Evolutionary conservation across 2,329 filamentous ascomycete species (phyloP), one percentile per base, ranked within the genome.

Genomic region (Penicillium sp.): DNA sequence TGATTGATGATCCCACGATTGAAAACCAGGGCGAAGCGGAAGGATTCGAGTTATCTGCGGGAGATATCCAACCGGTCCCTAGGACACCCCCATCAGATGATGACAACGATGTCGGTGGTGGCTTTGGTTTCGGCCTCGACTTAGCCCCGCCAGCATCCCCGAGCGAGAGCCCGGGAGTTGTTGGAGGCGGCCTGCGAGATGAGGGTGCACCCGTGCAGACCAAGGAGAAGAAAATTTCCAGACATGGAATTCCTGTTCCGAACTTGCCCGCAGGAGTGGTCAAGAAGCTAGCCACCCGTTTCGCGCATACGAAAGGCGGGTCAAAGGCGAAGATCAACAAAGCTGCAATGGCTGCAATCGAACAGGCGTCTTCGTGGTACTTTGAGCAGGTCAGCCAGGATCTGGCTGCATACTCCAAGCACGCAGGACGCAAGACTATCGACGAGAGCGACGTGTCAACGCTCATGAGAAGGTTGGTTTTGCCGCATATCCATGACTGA

Each of bases 331-430:
- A 86, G 58, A 81, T 95, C 42, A 84, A 80, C 51, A 84, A 87
- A 41, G 89, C 94, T 46, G 86, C 88, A 1, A 74, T 95, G 33
- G 80, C 82, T 27, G 86, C 87, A 4, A 83, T 96, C 48, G 85
- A 87, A 63, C 86, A 90, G 67, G 89, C 90, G 0, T 89, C 89
- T 2, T 89, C 95, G 55, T 94, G 90, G 87, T 96, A 91, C 70
- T 95, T 96, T 68, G 90, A 95, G 72, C 91, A 96, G 70, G 76
- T 89, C 2, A 85, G 88, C 43, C 88, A 91, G 54, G 90, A 95
- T 66, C 74, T 96, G 48, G 82, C 83, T 11, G 86, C 85, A 2
- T 96, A 92, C 69, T 88, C 91, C 16, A 80, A 84, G 54, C 91
- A 96, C 69, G 90, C 88, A 5, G 87, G 88, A 28, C 83, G 91